Base-by-base conservation (phyloP, 495 filamentous ascomycete species). In the Podospora bellae-mahoneyi region DNA sequence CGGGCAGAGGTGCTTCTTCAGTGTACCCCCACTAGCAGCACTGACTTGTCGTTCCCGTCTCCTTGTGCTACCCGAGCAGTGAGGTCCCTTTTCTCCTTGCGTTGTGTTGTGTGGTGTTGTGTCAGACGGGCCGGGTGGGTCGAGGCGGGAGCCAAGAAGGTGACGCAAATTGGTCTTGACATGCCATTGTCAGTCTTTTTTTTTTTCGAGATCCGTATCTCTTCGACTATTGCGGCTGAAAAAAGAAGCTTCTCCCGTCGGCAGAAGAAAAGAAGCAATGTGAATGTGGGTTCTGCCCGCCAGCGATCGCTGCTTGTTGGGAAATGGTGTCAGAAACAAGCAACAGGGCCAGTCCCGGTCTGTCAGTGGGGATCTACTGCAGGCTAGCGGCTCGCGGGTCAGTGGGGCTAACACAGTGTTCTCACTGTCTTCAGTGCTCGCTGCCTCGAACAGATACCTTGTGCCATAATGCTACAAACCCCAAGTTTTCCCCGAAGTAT, bases 261-360 rank as follows among this genome's bases (percentile, higher is more conserved):
- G 55, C 23, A 26, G 55, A 26, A 58, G 23, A 26, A 58, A 58
- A 58, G 55, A 58, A 58, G 55, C 55, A 58, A 58, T 58, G 55
- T 58, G 55, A 20, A 5, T 9, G 55, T 58, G 55, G 55, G 13
- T 58, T 58, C 23, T 3, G 19, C 16, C 15, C 54, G 10, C 15
- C 54, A 56, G 30, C 30, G 30, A 32, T 20, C 54, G 55, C 13
- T 18, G 55, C 55, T 19, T 58, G n/a, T 58, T 58, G n/a, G 18
- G 55, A 58, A 58, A 58, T 58, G 55, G n/a, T 58, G 55, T n/a
- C 7, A 58, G n/a, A 10, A 48, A 48, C 39, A 48, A 13, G 9
- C 39, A 48, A 13, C 9, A 48, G 7, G 39, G 39, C 9, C n/a
- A 3, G 23, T 23, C 55, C 55, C 23, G 55, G 55, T 58, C 55